Conservation (phyloP, 257 asterid genomes). For the Scutellaria minor region DNA sequence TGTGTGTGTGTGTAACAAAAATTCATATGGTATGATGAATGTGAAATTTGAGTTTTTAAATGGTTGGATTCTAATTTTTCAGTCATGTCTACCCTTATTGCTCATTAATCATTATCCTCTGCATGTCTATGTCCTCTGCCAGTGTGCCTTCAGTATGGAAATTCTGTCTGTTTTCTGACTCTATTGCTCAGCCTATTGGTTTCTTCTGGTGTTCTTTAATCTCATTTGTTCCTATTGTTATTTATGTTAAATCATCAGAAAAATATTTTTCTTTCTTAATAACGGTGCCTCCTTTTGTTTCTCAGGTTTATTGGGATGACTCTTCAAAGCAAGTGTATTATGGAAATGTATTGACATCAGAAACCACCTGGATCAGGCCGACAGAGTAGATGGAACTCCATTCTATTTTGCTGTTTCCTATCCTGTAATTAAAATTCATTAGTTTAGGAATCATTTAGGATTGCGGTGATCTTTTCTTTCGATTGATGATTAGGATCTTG, state of each 20-base stretch:
- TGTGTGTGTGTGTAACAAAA: neutral
- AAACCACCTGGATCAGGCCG: constrained; percentile 85
- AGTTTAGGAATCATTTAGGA: neutral
- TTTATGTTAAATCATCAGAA: too few relatives aligned
- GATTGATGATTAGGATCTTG: neutral
- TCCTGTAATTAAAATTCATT: neutral
- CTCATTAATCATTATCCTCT: neutral
- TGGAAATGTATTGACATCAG: constrained; percentile 71
- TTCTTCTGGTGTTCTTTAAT: too few relatives aligned
- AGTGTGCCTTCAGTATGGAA: too few relatives aligned
- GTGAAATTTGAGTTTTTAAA: neutral
- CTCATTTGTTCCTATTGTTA: too few relatives aligned
- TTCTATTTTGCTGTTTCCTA: neutral
- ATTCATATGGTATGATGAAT: neutral
- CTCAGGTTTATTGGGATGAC: constrained; percentile 85
- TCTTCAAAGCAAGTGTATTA: constrained; percentile 77
- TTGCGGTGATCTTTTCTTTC: neutral
- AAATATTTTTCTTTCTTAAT: too few relatives aligned
- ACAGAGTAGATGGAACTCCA: constrained; percentile 22
- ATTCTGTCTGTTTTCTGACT: too few relatives aligned
- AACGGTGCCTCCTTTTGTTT: neutral
- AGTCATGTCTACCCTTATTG: neutral
- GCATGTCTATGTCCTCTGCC: too few relatives aligned
- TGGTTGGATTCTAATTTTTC: neutral
- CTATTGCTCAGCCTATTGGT: neutral